Evolutionary conservation across 2,329 filamentous ascomycete species (phyloP).

Genomic region (Aspergillus pseudoviridinutans): DNA sequence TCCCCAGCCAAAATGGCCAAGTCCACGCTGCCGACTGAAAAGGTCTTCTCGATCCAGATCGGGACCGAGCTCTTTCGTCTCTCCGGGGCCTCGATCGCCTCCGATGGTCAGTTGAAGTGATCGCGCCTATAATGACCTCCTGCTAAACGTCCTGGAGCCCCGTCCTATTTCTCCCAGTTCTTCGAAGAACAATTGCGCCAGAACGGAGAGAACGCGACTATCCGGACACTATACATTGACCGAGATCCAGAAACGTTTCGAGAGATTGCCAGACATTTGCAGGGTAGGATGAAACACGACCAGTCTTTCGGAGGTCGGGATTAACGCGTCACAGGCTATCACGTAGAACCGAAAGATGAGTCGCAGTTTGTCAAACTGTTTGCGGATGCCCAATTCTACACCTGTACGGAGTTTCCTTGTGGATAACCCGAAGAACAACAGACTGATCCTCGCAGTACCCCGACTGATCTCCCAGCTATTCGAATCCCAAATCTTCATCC

Average conservation of each 20-base stretch:
- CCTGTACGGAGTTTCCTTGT: conserved; percentile 50
- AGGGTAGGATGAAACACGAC: conserved; percentile 47
- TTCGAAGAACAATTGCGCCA: conserved; percentile 76
- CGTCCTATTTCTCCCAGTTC: conserved; percentile 94
- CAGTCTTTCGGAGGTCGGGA: not conserved
- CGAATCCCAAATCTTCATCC: conserved; percentile 86
- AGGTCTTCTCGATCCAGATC: conserved; percentile 68
- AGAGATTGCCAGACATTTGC: conserved; percentile 85
- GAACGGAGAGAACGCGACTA: conserved; percentile 53
- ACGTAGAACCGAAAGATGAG: conserved; percentile 75
- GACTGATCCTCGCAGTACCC: conserved; percentile 59
- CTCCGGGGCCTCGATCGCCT: conserved; percentile 66
- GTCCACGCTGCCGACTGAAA: conserved; percentile 49
- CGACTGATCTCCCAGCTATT: conserved; percentile 87
- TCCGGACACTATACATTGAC: conserved; percentile 90
- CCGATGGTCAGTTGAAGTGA: conserved; percentile 57
- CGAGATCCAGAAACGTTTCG: conserved; percentile 84
- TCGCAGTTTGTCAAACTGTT: conserved; percentile 88
- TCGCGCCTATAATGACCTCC: not conserved
- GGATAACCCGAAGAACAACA: not conserved
- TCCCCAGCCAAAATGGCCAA: conserved; percentile 4
- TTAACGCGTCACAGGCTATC: conserved; percentile 57
- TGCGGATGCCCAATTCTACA: conserved; percentile 94
- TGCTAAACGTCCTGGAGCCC: conserved; percentile 64
- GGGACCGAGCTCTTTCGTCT: conserved; percentile 65